Conservation (phyloP, 257 asterid species). For the Petunia axillaris region DNA sequence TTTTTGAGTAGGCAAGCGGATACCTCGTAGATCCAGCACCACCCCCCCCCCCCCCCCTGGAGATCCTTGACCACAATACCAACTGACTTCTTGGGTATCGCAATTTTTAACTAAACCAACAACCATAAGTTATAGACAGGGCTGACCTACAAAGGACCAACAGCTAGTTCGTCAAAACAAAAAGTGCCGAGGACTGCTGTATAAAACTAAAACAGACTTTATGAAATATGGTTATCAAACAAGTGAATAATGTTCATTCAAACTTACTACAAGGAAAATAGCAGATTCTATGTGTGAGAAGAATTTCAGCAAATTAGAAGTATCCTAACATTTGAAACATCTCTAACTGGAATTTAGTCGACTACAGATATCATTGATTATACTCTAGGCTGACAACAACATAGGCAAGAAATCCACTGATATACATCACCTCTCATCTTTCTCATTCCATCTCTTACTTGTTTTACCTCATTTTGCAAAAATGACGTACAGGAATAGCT, state of each 20-base stretch:
- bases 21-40: background rate
- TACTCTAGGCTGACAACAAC: conserved; percentile 17
- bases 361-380: background rate
- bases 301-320: background rate
- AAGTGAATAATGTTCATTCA: background rate
- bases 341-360: background rate
- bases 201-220: background rate
- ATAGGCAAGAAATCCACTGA: background rate
- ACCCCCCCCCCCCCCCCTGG: background rate
- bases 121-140: background rate
- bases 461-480: conserved; percentile 14
- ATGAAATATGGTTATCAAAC: background rate
- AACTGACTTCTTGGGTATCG: conserved; percentile 3
- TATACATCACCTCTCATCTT: background rate
- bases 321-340: background rate
- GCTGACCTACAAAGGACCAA: conserved; percentile 14
- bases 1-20: conserved; percentile 15
- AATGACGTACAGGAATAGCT: conserved; percentile 16
- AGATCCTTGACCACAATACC: conserved; percentile 6
- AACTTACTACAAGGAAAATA: background rate
- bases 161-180: background rate
- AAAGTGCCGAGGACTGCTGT: background rate
- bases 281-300: conserved; percentile 1
- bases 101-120: background rate
- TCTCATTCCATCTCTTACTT: background rate